A percentile compares a stretch with the other conserved stretches of the same genome.
Conservation (phyloP, 2,329 filamentous ascomycete species). For the Diplodia seriata region DNA sequence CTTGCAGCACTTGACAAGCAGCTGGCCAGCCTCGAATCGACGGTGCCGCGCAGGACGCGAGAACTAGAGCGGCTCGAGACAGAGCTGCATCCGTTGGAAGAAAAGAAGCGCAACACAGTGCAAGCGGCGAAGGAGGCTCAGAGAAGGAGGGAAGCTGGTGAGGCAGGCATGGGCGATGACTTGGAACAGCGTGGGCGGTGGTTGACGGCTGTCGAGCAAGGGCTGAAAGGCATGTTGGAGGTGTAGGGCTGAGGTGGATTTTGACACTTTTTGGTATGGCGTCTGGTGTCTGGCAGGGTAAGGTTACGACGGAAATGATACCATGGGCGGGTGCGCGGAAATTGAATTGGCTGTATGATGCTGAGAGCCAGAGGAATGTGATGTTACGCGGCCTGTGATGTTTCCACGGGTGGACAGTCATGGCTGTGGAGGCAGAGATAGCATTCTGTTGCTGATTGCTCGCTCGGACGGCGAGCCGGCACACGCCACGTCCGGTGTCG, state of each 20-base stretch:
- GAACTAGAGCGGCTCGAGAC: constrained; percentile 71
- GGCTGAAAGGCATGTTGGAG: constrained; percentile 68
- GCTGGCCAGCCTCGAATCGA: constrained; percentile 61
- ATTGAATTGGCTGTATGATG: neutral
- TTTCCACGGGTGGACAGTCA: neutral
- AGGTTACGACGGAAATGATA: constrained; percentile 17
- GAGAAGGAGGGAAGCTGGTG: constrained; percentile 68
- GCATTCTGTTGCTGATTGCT: neutral
- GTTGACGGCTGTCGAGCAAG: constrained; percentile 73
- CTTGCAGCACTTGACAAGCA: constrained; percentile 52
- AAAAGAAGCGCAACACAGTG: constrained; percentile 68
- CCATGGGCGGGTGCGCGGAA: constrained; percentile 20
- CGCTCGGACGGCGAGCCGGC: neutral
- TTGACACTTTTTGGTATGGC: neutral
- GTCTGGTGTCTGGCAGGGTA: constrained; percentile 14
- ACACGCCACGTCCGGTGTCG: neutral
- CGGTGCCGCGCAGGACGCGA: constrained; percentile 69
- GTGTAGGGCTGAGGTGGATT: neutral
- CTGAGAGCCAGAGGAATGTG: neutral
- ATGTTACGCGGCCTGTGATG: neutral
- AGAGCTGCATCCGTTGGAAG: constrained; percentile 73
- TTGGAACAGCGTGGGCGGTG: constrained; percentile 77
- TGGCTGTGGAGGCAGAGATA: neutral
- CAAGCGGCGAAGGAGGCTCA: constrained; percentile 74
- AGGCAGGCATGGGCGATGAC: constrained; percentile 73